Evolutionary conservation across 495 filamentous ascomycete genomes (phyloP), one percentile per base, ranked within the genome.

Genomic region (Pyronema omphalodes): DNA sequence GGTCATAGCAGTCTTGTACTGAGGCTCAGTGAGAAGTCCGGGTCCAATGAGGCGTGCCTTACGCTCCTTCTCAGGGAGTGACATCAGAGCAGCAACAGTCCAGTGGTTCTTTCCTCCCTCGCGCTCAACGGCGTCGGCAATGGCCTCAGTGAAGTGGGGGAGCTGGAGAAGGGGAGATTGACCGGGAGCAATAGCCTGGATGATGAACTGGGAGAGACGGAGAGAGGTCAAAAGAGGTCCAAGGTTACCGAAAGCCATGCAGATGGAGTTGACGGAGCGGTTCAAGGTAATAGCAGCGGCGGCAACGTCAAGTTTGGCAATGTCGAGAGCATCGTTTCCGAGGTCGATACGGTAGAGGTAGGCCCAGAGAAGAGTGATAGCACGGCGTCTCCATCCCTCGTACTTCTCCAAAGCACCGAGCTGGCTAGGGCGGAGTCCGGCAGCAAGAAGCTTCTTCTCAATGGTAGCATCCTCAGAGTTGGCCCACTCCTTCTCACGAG

Each of bases 111-210:
- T 84, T 29, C 81, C 71, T 48, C 72, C 64, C 55, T 80, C 79
- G 47, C 81, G 83, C 67, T 96, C 85, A 41, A 93, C 73, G 9
- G 79, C 74, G 62, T 80, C 76, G 44, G 83, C 83, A 44, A 94
- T 71, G 17, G 71, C 71, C 23, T 83, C 72, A 36, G 84, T 93
- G 67, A 98, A 83, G 67, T 93, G 72, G 6, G 91, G 91, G 18
- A 98, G 78, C 69, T 98, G 91, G 45, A 94, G 75, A 29, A 98
- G 84, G 0, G 91, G 89, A 12, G 87, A 94, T 1, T 80, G 74
- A 55, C 77, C 76, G 3, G 89, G 87, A 9, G 86, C 73, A 39
- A 95, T 66, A 33, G 89, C 93, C 72, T 98, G 91, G 50, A 95
- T 84, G 40, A 96, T 70, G 57, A 80, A 79, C 67, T 96, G 91